Conservation (phyloP, 2,329 filamentous ascomycete genomes). For the Epichloe festucae region DNA sequence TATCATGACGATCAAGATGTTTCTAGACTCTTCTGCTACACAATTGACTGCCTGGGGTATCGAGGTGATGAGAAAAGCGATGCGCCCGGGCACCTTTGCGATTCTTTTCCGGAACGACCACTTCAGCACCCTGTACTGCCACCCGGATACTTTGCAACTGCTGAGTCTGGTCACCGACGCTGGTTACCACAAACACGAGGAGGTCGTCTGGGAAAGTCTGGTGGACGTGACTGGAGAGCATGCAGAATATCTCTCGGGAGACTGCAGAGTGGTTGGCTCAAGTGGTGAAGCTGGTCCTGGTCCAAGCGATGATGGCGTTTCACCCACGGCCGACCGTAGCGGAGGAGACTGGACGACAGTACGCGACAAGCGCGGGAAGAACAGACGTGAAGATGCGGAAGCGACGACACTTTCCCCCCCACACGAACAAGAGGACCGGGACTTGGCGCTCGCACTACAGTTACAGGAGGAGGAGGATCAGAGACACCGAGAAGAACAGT, state of each 20-base stretch:
- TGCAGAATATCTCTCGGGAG: constrained; percentile 76
- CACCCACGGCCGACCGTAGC: constrained; percentile 10
- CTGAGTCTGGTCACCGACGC: constrained; percentile 85
- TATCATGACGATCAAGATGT: constrained; percentile 70
- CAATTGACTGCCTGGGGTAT: constrained; percentile 78
- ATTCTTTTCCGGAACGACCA: constrained; percentile 97
- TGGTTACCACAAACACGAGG: constrained; percentile 75
- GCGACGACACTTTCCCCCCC: constrained; percentile 26
- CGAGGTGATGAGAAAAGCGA: constrained; percentile 54
- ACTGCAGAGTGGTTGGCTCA: constrained; percentile 73
- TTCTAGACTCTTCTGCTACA: constrained; percentile 67
- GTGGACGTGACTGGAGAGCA: constrained; percentile 76
- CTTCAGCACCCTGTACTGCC: constrained; percentile 86
- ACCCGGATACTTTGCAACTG: constrained; percentile 62
- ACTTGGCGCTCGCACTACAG: constrained; percentile 78
- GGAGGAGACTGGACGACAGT: constrained; percentile 45
- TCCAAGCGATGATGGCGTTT: constrained; percentile 7
- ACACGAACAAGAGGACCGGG: constrained; percentile 66
- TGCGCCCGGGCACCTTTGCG: constrained; percentile 66
- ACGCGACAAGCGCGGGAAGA: constrained; percentile 21
- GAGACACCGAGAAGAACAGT: constrained; percentile 52
- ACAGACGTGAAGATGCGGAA: constrained; percentile 12
- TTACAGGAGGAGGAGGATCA: constrained; percentile 91
- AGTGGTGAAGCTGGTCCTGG: constrained; percentile 10
- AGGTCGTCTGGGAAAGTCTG: constrained; percentile 92